Percentiles rank a stretch among this genome's conserved stretches.
These are phyloP conservation scores for Pilasporangium apinafurcum DNA, from an alignment of 352 stramenopile species.

Conservation along the genomic window DNA sequence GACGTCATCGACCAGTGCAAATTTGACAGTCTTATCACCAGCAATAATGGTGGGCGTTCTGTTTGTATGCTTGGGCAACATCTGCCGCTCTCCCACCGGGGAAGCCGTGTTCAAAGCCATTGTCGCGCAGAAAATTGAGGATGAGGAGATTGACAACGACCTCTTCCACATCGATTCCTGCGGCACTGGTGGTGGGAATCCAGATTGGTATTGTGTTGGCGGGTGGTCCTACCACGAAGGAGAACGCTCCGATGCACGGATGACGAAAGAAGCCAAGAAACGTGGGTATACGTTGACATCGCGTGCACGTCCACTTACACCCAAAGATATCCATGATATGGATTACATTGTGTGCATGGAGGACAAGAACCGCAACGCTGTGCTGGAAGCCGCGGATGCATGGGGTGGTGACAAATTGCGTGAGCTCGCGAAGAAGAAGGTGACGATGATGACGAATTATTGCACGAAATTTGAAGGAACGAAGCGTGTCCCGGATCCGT, in stretches of 20 bases:
- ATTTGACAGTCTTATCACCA: no score
- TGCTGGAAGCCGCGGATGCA: constrained; percentile 72
- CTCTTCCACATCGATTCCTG: constrained; percentile 77
- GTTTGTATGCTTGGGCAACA: constrained; percentile 90
- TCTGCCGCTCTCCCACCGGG: constrained; percentile 78
- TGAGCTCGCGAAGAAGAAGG: constrained; percentile 52
- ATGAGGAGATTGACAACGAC: constrained; percentile 8
- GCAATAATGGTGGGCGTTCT: constrained; percentile 55
- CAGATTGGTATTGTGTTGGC: constrained; percentile 67
- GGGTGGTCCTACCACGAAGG: constrained; percentile 87
- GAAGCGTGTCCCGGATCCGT: constrained; percentile 70
- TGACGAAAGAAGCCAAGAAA: constrained; percentile 82
- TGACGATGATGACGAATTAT: constrained; percentile 81
- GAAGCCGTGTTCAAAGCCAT: constrained; percentile 85
- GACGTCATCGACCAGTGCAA: no score
- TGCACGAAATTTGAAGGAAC: constrained; percentile 60
- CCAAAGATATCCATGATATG: constrained; percentile 69
- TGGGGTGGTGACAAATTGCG: constrained; percentile 66
- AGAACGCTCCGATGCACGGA: constrained; percentile 73
- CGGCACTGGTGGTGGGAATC: constrained; percentile 77
- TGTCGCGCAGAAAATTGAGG: constrained; percentile 24
- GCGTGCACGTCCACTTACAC: constrained; percentile 62
- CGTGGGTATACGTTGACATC: constrained; percentile 80
- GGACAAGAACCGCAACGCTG: constrained; percentile 70
- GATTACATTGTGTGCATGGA: constrained; percentile 91